Conservation (phyloP, 495 filamentous ascomycete genomes). For the Neurospora pannonica region DNA sequence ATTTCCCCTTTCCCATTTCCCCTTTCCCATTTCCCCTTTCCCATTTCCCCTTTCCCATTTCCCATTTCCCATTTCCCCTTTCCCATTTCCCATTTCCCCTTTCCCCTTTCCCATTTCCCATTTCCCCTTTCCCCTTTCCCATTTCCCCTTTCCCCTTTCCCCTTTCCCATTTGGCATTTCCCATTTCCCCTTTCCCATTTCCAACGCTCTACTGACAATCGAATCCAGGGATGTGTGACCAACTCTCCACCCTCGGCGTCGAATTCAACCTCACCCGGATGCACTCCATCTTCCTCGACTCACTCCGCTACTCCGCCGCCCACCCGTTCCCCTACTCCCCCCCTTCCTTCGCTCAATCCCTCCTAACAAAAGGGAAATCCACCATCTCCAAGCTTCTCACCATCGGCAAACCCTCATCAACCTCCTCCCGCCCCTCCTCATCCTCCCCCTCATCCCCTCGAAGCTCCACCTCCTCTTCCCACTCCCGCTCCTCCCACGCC, state of each 20-base stretch:
- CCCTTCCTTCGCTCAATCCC: background rate
- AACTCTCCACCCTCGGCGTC: slow-evolving; percentile 23
- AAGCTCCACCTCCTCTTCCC: background rate
- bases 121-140: too few species aligned
- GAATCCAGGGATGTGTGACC: slow-evolving; percentile 27
- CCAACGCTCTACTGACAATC: background rate
- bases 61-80: background rate
- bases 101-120: background rate
- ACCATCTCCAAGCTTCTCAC: slow-evolving; percentile 4
- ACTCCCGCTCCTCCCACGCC: background rate
- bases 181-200: background rate
- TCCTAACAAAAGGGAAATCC: slow-evolving; percentile 10
- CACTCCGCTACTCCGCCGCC: slow-evolving; percentile 21
- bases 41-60: background rate
- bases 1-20: background rate
- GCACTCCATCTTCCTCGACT: slow-evolving; percentile 13
- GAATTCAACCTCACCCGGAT: slow-evolving; percentile 23
- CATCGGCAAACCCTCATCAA: background rate
- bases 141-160: background rate
- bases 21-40: too few species aligned
- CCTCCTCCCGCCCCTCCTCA: slow-evolving; percentile 2
- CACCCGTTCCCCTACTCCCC: slow-evolving; percentile 24
- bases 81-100: background rate
- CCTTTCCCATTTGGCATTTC: background rate
- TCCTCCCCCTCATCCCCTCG: background rate